Evolutionary conservation across 73 alveolate species (phyloP).

Genomic region (Blepharisma japonicum): DNA sequence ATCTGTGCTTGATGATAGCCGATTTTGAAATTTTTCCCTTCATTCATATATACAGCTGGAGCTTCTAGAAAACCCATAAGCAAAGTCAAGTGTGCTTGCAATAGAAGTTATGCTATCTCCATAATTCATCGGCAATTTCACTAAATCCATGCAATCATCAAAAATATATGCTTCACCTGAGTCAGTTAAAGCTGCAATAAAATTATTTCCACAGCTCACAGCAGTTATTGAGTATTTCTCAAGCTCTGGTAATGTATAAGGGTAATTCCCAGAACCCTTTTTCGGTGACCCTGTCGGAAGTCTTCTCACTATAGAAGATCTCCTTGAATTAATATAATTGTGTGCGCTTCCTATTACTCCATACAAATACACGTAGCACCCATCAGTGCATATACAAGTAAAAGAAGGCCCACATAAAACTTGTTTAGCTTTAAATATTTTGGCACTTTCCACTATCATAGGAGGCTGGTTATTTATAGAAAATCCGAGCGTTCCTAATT

Average conservation of each 20-base stretch:
- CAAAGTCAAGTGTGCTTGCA: neutral
- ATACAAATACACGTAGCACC: neutral
- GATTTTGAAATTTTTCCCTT: no score
- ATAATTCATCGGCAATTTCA: neutral
- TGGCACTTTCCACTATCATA: neutral
- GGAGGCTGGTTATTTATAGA: neutral
- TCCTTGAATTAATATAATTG: neutral
- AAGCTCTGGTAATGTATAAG: neutral
- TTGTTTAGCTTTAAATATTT: neutral
- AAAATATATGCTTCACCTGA: slow-evolving; percentile 5
- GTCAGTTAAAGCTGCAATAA: neutral
- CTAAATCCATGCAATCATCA: slow-evolving; percentile 23
- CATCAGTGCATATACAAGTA: slow-evolving; percentile 9
- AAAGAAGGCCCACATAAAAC: slow-evolving; percentile 1
- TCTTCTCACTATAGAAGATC: neutral
- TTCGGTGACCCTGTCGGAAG: neutral
- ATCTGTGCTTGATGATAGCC: no score
- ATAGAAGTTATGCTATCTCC: neutral
- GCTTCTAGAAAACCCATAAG: neutral
- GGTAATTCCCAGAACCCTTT: neutral
- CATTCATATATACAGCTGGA: no score
- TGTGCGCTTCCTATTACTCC: slow-evolving; percentile 1
- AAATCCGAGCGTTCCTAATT: neutral
- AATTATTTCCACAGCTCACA: neutral
- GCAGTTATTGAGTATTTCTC: neutral